A percentile compares a stretch with the other conserved stretches of the same genome.
These are phyloP conservation scores for Nectriaceae sp. DNA, from an alignment of 2,329 filamentous ascomycete species.

Conservation along the genomic window DNA sequence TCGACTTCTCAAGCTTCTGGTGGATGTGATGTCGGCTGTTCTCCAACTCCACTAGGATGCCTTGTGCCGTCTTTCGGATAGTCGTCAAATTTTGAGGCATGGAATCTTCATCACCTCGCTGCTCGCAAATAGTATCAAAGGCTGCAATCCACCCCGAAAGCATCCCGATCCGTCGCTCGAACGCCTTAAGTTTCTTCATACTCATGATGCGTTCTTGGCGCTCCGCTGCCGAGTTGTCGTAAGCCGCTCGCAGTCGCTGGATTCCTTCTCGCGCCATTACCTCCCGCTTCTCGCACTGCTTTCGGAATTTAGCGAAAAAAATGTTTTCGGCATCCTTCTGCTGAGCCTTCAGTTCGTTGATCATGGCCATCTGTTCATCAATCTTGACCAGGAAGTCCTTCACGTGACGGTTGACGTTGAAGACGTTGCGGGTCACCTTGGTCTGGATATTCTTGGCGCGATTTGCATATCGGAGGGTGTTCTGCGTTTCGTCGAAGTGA, in stretches of 20 bases:
- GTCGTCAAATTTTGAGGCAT: conserved; percentile 70
- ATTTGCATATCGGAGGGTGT: conserved; percentile 95
- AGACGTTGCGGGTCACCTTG: conserved; percentile 98
- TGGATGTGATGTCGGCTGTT: conserved; percentile 88
- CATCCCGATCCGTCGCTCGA: conserved; percentile 82
- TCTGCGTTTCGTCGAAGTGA: conserved; percentile 98
- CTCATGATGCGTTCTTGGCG: conserved; percentile 75
- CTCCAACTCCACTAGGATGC: conserved; percentile 87
- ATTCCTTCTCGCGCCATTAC: conserved; percentile 75
- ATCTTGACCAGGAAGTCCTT: conserved; percentile 99
- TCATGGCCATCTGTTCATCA: conserved; percentile 95
- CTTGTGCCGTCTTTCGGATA: conserved; percentile 85
- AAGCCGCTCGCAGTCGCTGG: conserved; percentile 76
- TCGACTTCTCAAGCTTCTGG: conserved; percentile 75
- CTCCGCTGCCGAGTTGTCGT: conserved; percentile 76
- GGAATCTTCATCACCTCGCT: conserved; percentile 50
- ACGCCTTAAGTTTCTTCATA: conserved; percentile 79
- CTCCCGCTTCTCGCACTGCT: conserved; percentile 85
- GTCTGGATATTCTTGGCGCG: conserved; percentile 99
- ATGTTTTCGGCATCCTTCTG: conserved; percentile 84
- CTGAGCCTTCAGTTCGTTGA: conserved; percentile 91
- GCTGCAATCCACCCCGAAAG: conserved; percentile 92
- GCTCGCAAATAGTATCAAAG: conserved; percentile 81
- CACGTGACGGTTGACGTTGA: conserved; percentile 98
- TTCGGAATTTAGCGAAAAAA: conserved; percentile 87